Evolutionary conservation across 257 asterid species (phyloP).

Genomic region (Solanum phureja): DNA sequence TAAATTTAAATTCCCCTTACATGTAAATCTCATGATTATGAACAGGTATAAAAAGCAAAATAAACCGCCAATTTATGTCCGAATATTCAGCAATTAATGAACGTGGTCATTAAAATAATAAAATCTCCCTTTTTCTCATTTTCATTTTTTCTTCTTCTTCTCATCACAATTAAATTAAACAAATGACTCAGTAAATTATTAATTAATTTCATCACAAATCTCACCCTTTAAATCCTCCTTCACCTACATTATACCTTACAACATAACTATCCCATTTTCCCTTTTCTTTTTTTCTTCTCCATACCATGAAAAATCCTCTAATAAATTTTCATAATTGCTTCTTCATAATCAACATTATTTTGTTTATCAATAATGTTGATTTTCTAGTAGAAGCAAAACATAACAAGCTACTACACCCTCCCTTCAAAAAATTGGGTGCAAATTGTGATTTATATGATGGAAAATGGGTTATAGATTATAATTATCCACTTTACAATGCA

Average conservation of each 20-base stretch:
- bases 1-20: neutral
- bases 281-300: neutral
- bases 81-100: neutral
- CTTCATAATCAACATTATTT: neutral
- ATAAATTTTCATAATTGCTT: neutral
- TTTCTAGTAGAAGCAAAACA: neutral
- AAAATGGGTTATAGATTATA: conserved; percentile 18
- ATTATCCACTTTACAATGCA: conserved; percentile 12
- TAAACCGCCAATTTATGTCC: neutral
- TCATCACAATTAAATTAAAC: neutral
- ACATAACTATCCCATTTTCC: neutral
- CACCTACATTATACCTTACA: neutral
- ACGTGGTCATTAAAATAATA: neutral
- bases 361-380: neutral
- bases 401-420: neutral
- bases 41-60: neutral
- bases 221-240: neutral
- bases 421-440: neutral
- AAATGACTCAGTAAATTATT: neutral
- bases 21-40: neutral
- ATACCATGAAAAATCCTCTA: neutral
- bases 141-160: neutral
- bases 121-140: neutral
- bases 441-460: conserved; percentile 17
- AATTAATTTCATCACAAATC: neutral